Percentiles rank a stretch among this genome's conserved stretches.
Evolutionary conservation across 108 stramenopile genomes (phyloP).

Genomic region (Licmophora abbreviata): DNA sequence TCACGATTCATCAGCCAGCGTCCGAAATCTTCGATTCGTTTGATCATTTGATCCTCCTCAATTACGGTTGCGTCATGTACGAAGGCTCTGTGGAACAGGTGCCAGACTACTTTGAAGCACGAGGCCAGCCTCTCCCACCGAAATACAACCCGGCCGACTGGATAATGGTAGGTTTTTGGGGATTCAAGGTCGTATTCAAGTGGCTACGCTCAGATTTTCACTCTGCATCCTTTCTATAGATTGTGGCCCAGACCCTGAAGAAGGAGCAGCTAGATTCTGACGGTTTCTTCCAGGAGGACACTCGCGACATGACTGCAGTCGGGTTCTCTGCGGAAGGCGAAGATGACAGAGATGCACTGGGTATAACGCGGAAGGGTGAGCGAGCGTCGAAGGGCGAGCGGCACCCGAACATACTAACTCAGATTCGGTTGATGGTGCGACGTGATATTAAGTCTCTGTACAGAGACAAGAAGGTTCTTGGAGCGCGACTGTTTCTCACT

Average conservation of each 20-base stretch:
- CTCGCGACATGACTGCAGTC: slow-evolving; percentile 25
- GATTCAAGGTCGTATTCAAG: no score
- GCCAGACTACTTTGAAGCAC: slow-evolving; percentile 35
- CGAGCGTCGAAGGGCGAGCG: slow-evolving; percentile 18
- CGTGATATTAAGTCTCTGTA: slow-evolving; percentile 45
- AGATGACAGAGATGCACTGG: slow-evolving; percentile 30
- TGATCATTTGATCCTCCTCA: slow-evolving; percentile 67
- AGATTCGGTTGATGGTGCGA: slow-evolving; percentile 20
- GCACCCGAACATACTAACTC: background rate
- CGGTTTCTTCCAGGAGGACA: slow-evolving; percentile 47
- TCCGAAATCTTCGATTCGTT: slow-evolving; percentile 78
- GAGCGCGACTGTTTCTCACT: slow-evolving; percentile 46
- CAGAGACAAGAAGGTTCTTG: slow-evolving; percentile 47
- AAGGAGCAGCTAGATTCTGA: slow-evolving; percentile 24
- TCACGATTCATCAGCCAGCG: slow-evolving; percentile 89
- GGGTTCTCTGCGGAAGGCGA: slow-evolving; percentile 24
- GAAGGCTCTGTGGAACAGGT: slow-evolving; percentile 43
- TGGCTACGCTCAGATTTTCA: background rate
- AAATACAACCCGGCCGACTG: slow-evolving; percentile 79
- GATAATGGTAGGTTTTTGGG: slow-evolving; percentile 69
- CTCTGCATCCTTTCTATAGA: no score
- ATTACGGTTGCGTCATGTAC: slow-evolving; percentile 69
- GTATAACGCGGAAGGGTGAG: slow-evolving; percentile 6
- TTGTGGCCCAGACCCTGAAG: slow-evolving; percentile 42
- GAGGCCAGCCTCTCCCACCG: slow-evolving; percentile 48